Evolutionary conservation across 371 early-diverging fungal genomes (phyloP).

Genomic region (Apophysomyces elegans): DNA sequence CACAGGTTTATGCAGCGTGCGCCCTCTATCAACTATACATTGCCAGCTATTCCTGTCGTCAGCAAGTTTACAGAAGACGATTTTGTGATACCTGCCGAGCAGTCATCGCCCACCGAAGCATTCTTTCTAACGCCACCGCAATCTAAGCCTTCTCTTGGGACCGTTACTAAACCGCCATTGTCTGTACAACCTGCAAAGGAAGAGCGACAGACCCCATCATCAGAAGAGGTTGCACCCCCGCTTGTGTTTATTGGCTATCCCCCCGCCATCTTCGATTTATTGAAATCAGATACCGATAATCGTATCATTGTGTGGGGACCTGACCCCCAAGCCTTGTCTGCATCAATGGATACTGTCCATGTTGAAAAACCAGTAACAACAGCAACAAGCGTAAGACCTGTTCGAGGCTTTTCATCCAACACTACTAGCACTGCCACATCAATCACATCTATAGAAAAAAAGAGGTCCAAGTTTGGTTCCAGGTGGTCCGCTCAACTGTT

Average conservation of each 20-base stretch:
- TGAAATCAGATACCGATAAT: slow-evolving; percentile 55
- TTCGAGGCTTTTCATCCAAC: slow-evolving; percentile 21
- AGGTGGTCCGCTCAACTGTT: background rate
- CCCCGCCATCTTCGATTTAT: slow-evolving; percentile 52
- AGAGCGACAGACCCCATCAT: background rate
- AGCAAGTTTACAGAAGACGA: slow-evolving; percentile 42
- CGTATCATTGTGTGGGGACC: slow-evolving; percentile 60
- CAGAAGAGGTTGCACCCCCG: slow-evolving; percentile 29
- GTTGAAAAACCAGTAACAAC: slow-evolving; percentile 10
- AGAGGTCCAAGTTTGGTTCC: background rate
- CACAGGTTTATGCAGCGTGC: background rate
- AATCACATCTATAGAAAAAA: slow-evolving; percentile 1
- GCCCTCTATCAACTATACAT: slow-evolving; percentile 9
- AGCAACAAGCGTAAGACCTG: background rate
- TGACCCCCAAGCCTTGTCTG: slow-evolving; percentile 18
- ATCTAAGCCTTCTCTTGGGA: slow-evolving; percentile 2
- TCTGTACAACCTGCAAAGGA: background rate
- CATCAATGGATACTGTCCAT: background rate
- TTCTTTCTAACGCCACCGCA: slow-evolving; percentile 17
- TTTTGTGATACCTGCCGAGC: slow-evolving; percentile 25
- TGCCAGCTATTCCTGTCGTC: slow-evolving; percentile 45
- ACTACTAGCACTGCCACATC: slow-evolving; percentile 18
- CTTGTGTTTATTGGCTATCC: slow-evolving; percentile 50
- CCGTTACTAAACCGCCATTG: slow-evolving; percentile 19
- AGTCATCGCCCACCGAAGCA: slow-evolving; percentile 21